These are phyloP conservation scores for Cladosporium sp. DNA, from an alignment of 2,329 filamentous ascomycete species.

Conservation along the genomic window DNA sequence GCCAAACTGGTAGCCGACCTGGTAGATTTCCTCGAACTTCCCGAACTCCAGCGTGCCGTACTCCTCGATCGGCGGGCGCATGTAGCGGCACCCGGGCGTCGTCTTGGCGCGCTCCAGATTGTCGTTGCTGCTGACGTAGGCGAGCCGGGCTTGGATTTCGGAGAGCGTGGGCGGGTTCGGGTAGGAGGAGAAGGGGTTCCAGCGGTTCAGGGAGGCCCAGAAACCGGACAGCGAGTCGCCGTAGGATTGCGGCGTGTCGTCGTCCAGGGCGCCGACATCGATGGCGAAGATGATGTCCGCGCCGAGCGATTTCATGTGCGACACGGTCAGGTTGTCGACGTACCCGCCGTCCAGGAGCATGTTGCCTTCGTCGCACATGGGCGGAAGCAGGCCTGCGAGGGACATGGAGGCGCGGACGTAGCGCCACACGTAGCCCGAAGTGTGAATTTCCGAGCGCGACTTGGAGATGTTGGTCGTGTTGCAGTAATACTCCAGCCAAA, in stretches of 20 bases:
- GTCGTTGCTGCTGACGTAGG: constrained; percentile 93
- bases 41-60: constrained; percentile 95
- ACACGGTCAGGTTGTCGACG: constrained; percentile 95
- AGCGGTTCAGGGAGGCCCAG: constrained; percentile 92
- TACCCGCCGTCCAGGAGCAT: constrained; percentile 97
- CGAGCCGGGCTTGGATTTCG: constrained; percentile 91
- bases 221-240: constrained; percentile 92
- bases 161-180: constrained; percentile 92
- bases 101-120: constrained; percentile 90
- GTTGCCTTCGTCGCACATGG: constrained; percentile 92
- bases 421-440: constrained; percentile 93
- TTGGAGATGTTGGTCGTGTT: constrained; percentile 99
- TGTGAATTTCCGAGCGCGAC: constrained; percentile 86
- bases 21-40: constrained; percentile 96
- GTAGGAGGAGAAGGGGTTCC: constrained; percentile 88
- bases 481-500: constrained; percentile 98
- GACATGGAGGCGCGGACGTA: constrained; percentile 98
- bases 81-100: constrained; percentile 87
- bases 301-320: constrained; percentile 93
- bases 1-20: constrained; percentile 81
- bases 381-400: constrained; percentile 84
- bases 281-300: constrained; percentile 94
- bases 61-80: constrained; percentile 88
- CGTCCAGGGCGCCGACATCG: constrained; percentile 89
- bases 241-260: constrained; percentile 85